Percentiles rank a stretch among this genome's conserved stretches.
Evolutionary conservation across 75 land plant species (phyloP).

Genomic region (Gnetum montanum): DNA sequence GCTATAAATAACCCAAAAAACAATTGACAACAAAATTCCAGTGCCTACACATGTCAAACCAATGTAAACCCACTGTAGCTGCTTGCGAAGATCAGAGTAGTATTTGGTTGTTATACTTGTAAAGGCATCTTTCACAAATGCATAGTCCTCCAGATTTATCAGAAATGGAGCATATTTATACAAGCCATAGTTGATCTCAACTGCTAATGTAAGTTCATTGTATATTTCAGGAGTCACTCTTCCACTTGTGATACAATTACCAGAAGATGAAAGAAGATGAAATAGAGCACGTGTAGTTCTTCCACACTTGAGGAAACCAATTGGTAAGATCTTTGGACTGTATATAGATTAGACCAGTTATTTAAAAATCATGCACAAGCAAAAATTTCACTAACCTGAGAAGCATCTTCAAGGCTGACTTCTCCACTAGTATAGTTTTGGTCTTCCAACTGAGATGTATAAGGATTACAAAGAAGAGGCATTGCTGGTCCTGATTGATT

Average conservation of each 20-base stretch:
- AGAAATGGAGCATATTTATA: conserved; percentile 56
- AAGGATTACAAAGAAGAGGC: conserved; percentile 60
- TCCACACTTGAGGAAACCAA: conserved; percentile 46
- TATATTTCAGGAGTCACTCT: conserved; percentile 55
- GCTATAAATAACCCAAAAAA: conserved; percentile 65
- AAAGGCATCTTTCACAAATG: conserved; percentile 67
- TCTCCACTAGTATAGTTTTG: conserved; percentile 31
- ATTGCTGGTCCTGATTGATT: conserved; percentile 67
- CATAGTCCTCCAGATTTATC: conserved; percentile 61
- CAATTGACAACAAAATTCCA: conserved; percentile 66
- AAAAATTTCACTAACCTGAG: conserved; percentile 33
- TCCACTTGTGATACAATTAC: conserved; percentile 35
- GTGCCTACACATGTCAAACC: conserved; percentile 56
- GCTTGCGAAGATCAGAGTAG: conserved; percentile 45
- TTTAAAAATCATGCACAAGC: neutral
- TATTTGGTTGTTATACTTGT: conserved; percentile 26
- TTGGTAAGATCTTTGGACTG: neutral
- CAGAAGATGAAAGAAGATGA: conserved; percentile 31
- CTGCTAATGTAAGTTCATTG: conserved; percentile 44
- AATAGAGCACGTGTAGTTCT: conserved; percentile 43
- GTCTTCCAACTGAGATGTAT: conserved; percentile 21
- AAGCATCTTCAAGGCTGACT: conserved; percentile 33
- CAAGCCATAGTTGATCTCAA: conserved; percentile 55
- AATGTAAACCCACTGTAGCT: conserved; percentile 45
- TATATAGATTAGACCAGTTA: no score